Percentiles rank a stretch among this genome's conserved stretches.
Conservation (phyloP, 2,329 filamentous ascomycete genomes). For the Fusarium abutilonis region DNA sequence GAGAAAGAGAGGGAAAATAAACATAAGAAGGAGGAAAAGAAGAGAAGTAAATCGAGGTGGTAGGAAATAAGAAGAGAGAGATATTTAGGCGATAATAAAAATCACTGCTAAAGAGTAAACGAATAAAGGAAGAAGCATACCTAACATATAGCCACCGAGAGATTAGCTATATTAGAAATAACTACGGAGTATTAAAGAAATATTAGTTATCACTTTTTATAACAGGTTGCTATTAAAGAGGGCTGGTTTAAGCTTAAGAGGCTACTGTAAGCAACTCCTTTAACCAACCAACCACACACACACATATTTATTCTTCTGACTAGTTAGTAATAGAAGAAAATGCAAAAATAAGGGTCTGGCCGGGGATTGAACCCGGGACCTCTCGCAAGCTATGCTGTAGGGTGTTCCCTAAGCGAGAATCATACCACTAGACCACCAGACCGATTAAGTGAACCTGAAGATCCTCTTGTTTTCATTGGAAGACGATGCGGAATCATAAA, state of each 20-base stretch:
- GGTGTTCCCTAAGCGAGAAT: slow-evolving; percentile 73
- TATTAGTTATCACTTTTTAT: too few species aligned
- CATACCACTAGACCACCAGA: slow-evolving; percentile 74
- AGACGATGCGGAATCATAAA: accelerated
- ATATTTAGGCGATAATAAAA: not conserved
- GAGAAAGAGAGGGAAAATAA: slow-evolving; percentile 3
- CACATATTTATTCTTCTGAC: too few species aligned
- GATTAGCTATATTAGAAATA: too few species aligned
- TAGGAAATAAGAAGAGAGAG: not conserved
- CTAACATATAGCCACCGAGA: too few species aligned
- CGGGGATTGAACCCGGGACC: slow-evolving; percentile 60
- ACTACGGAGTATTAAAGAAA: too few species aligned
- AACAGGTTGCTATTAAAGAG: too few species aligned
- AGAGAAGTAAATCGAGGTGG: slow-evolving; percentile 7
- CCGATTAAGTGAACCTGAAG: slow-evolving; percentile 37
- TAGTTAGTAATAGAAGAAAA: not conserved
- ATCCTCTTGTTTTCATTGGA: slow-evolving; percentile 27
- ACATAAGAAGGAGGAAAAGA: not conserved
- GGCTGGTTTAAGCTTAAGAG: too few species aligned
- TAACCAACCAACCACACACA: too few species aligned
- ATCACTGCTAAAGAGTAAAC: not conserved
- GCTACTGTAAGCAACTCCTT: too few species aligned
- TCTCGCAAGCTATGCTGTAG: slow-evolving; percentile 54
- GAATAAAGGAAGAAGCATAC: not conserved
- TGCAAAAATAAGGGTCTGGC: slow-evolving; percentile 53